Evolutionary conservation across 2,329 filamentous ascomycete species (phyloP), one percentile per base, ranked within the genome.

Genomic region (Plectosphaerella plurivora): DNA sequence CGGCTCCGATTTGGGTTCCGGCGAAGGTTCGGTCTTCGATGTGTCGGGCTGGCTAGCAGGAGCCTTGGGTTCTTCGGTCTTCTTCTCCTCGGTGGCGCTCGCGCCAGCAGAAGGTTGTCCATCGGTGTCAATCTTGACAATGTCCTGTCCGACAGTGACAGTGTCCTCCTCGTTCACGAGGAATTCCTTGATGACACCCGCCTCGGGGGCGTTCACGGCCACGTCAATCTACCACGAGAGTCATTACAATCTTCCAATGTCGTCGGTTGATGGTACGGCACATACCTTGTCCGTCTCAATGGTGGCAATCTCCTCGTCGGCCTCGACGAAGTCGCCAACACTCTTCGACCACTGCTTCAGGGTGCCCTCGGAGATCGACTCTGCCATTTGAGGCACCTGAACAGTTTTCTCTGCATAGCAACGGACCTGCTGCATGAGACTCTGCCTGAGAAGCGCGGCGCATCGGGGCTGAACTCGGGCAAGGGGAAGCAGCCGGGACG

Each of bases 261-360:
- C 41, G 44, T 49, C 36, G 25, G 24, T 15, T 18, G 24, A n/a
- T 22, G 25, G 12, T n/a, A 24, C 36, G 9, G 35, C 47, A 52
- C 69, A 57, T 75, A 91, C 90, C 86, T 99, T 99, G 81, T 99
- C 94, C 14, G 94, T 99, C 75, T 99, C 94, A 66, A 99, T 99
- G 48, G 93, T 97, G 33, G 94, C 94, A 70, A 99, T 93, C 71
- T 99, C 94, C 74, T 97, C 94, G 67, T 99, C 94, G 64, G 87
- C 87, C 76, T 96, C 91, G 50, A 99, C 92, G 63, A 85, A 92
- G 69, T 99, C 94, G 65, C 94, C 94, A 62, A 97, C 78, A 74
- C 93, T 71, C 70, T 97, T 97, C 65, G 84, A 88, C 78, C 92
- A 97, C 68, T 96, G 91, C 76, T 96, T 97, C 65, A 99, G 72